These are phyloP conservation scores for Fraxinus excelsior DNA, from an alignment of 257 asterid genomes.

Conservation along the genomic window DNA sequence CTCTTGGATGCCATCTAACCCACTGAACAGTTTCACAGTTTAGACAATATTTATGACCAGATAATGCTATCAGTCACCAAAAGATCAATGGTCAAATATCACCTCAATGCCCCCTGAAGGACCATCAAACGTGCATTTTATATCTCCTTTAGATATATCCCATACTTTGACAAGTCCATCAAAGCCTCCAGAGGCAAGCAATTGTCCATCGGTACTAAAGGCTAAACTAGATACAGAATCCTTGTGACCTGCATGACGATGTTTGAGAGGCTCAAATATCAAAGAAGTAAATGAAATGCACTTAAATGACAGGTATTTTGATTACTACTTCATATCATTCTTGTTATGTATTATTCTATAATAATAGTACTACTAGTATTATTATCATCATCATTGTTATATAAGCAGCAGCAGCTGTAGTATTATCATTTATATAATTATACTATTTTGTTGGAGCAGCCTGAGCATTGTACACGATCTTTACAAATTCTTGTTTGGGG, in stretches of 20 bases:
- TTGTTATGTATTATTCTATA: background rate
- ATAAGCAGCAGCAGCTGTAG: background rate
- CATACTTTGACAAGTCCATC: constrained; percentile 81
- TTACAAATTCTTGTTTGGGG: background rate
- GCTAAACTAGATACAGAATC: constrained; percentile 76
- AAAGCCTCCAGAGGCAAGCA: constrained; percentile 90
- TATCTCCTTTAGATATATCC: constrained; percentile 55
- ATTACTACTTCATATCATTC: background rate
- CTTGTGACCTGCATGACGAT: constrained; percentile 63
- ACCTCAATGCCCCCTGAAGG: constrained; percentile 90
- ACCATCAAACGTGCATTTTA: constrained; percentile 82
- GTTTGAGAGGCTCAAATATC: constrained; percentile 25
- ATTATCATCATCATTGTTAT: background rate
- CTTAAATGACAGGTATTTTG: background rate
- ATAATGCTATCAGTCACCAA: constrained; percentile 22
- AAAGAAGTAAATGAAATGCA: constrained; percentile 7
- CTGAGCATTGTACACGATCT: background rate
- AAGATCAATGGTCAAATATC: constrained; percentile 19
- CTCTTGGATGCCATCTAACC: constrained; percentile 95
- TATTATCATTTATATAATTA: background rate
- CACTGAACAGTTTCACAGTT: constrained; percentile 56
- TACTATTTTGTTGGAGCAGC: background rate
- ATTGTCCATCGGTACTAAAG: constrained; percentile 81
- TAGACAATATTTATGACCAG: constrained; percentile 23
- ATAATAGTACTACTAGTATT: background rate